Conservation (phyloP, 108 stramenopile species). For the Fistulifera pelliculosa region DNA sequence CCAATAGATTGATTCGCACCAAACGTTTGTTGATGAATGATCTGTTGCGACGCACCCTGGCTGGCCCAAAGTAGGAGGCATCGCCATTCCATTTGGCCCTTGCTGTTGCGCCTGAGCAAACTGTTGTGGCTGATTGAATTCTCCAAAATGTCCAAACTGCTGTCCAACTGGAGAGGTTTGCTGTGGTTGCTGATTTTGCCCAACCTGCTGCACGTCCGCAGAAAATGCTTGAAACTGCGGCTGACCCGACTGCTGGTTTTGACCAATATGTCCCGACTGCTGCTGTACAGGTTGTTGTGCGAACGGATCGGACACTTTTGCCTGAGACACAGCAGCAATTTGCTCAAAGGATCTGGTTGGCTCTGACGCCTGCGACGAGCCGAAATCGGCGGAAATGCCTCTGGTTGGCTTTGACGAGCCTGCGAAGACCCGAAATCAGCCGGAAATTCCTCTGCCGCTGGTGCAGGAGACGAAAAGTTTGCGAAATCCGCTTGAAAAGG, state of each 20-base stretch:
- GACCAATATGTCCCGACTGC: constrained; percentile 17
- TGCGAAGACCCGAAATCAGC: constrained; percentile 2
- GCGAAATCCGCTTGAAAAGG: constrained; percentile 16
- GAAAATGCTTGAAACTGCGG: constrained; percentile 17
- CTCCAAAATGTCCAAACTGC: constrained; percentile 14
- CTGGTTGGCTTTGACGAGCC: background rate
- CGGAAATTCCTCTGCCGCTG: background rate
- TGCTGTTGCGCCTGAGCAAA: constrained; percentile 19
- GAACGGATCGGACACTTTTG: background rate
- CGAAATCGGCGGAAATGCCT: background rate
- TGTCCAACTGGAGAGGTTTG: constrained; percentile 15
- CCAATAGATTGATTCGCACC: too few species aligned
- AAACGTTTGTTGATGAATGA: too few species aligned
- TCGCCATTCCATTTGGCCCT: background rate
- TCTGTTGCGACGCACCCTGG: too few species aligned
- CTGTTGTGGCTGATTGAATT: constrained; percentile 9
- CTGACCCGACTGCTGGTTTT: constrained; percentile 19
- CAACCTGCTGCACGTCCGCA: constrained; percentile 2
- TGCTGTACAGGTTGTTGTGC: constrained; percentile 14
- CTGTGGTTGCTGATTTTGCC: constrained; percentile 17
- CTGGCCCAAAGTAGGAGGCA: too few species aligned
- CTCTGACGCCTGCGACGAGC: too few species aligned
- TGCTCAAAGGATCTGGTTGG: too few species aligned
- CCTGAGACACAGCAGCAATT: too few species aligned
- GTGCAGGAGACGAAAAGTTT: constrained; percentile 10